These are phyloP conservation scores for Cryptococcus sp. DNA, from an alignment of 1,284 basidiomycete species.

Conservation along the genomic window DNA sequence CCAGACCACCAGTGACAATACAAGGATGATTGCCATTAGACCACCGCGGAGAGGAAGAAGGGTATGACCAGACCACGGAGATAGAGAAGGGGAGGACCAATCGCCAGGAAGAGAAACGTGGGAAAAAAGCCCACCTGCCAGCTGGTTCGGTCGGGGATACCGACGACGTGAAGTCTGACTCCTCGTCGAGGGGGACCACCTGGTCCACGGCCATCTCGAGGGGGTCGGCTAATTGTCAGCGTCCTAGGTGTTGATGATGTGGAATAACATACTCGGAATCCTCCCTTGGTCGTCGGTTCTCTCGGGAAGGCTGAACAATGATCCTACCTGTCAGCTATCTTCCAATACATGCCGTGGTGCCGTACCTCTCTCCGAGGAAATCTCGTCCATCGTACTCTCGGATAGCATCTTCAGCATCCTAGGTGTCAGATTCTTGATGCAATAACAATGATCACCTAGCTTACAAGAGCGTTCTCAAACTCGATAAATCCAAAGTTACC, in stretches of 20 bases:
- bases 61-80: too few species aligned
- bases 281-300: slow-evolving; percentile 69
- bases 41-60: neutral
- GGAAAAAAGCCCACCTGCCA: slow-evolving; percentile 76
- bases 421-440: slow-evolving; percentile 12
- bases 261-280: slow-evolving; percentile 58
- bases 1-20: neutral
- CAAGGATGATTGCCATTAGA: neutral
- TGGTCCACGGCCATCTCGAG: neutral
- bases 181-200: slow-evolving; percentile 49
- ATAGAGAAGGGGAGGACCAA: too few species aligned
- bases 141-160: slow-evolving; percentile 84
- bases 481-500: slow-evolving; percentile 93
- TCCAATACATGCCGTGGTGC: neutral
- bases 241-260: neutral
- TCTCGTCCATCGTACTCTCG: slow-evolving; percentile 76
- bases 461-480: slow-evolving; percentile 73
- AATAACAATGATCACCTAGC: slow-evolving; percentile 10
- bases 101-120: neutral
- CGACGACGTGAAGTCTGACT: slow-evolving; percentile 74
- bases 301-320: slow-evolving; percentile 86
- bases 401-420: slow-evolving; percentile 91
- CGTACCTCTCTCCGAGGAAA: slow-evolving; percentile 81
- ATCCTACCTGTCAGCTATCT: slow-evolving; percentile 55
- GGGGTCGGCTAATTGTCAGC: slow-evolving; percentile 1